phyloP scores from a whole-genome alignment of 2,329 filamentous ascomycete species.

The Hymenoscyphus infarciens region DNA sequence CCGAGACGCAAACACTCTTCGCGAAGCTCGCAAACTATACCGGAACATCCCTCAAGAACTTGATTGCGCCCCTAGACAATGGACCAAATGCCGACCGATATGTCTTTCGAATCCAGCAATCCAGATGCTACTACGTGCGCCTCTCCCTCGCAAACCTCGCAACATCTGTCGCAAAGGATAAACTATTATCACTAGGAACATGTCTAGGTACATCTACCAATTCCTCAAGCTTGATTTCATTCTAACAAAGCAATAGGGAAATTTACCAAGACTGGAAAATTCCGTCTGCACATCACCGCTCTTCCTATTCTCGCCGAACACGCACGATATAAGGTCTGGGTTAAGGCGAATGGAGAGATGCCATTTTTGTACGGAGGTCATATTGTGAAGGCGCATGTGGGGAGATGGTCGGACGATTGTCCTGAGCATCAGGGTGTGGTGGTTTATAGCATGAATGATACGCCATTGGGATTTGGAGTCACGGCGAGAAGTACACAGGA shows the following conservation, averaged over 20 bases:
- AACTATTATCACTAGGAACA: slow-evolving; percentile 81
- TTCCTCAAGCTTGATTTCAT: neutral
- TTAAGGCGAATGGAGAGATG: slow-evolving; percentile 95
- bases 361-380: slow-evolving; percentile 95
- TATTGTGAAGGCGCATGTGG: slow-evolving; percentile 73
- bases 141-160: slow-evolving; percentile 88
- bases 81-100: slow-evolving; percentile 69
- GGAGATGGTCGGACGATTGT: slow-evolving; percentile 84
- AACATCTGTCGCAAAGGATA: slow-evolving; percentile 76
- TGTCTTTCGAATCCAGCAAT: slow-evolving; percentile 80
- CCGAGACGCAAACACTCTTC: slow-evolving; percentile 78
- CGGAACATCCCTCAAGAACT: slow-evolving; percentile 77
- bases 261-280: slow-evolving; percentile 95
- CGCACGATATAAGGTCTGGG: slow-evolving; percentile 94
- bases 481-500: slow-evolving; percentile 86
- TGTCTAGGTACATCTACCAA: slow-evolving; percentile 57
- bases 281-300: slow-evolving; percentile 85
- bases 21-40: slow-evolving; percentile 93
- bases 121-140: slow-evolving; percentile 87
- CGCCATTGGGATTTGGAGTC: slow-evolving; percentile 87
- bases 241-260: slow-evolving; percentile 57
- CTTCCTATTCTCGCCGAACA: slow-evolving; percentile 85
- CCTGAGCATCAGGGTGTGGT: slow-evolving; percentile 91
- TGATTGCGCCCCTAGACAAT: slow-evolving; percentile 71
- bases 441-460: slow-evolving; percentile 89